phyloP scores from a whole-genome alignment of 2,329 filamentous ascomycete species.

The Grosmannia serpens region DNA sequence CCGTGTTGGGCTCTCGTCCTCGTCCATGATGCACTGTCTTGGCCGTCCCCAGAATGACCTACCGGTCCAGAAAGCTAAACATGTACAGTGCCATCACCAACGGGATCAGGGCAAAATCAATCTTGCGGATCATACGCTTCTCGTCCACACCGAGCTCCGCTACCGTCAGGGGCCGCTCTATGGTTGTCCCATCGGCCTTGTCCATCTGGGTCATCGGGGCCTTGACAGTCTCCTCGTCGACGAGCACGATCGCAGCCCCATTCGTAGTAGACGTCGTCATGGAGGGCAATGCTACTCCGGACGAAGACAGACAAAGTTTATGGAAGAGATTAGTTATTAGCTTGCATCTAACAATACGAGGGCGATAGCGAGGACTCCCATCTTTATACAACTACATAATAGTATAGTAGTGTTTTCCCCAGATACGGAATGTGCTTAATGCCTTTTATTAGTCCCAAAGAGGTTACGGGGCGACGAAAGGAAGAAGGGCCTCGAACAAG shows the following conservation, averaged over 20 bases:
- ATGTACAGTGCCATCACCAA: slow-evolving; percentile 60
- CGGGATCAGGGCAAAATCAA: slow-evolving; percentile 54
- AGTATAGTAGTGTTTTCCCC: neutral
- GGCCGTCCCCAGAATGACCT: slow-evolving; percentile 15
- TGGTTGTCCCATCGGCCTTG: neutral
- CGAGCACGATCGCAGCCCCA: neutral
- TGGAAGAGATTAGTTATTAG: neutral
- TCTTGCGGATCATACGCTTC: slow-evolving; percentile 48
- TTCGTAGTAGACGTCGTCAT: neutral
- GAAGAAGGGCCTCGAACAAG: neutral
- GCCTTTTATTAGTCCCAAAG: neutral
- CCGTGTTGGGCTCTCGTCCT: neutral
- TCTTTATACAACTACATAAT: neutral
- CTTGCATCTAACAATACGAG: neutral
- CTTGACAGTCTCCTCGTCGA: neutral
- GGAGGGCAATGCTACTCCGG: neutral
- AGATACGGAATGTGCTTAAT: neutral
- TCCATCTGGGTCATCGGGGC: neutral
- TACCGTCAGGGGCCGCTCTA: neutral
- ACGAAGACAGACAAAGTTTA: neutral
- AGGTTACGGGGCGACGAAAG: neutral
- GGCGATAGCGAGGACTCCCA: neutral
- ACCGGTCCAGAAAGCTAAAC: slow-evolving; percentile 65
- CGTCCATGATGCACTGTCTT: neutral
- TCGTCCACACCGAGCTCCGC: slow-evolving; percentile 24